Conservation (phyloP, 1,139 yeast genomes). For the Yamadazyma friedrichii region DNA sequence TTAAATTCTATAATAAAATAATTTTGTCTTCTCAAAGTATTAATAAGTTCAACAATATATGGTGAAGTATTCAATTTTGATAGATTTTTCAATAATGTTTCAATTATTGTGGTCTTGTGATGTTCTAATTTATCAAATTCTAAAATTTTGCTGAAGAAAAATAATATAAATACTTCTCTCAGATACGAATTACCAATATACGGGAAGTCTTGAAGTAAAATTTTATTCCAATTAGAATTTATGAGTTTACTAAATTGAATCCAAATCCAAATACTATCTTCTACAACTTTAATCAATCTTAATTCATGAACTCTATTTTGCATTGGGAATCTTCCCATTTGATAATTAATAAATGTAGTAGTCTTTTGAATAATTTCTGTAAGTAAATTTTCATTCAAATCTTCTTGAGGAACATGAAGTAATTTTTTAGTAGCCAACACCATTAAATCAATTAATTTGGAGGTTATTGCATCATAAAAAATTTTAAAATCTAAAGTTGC, state of each 20-base stretch:
- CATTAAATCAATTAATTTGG: constrained; percentile 12
- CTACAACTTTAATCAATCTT: constrained; percentile 24
- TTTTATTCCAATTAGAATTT: constrained; percentile 34
- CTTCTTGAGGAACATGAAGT: background rate
- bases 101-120: constrained; percentile 23
- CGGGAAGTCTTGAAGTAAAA: constrained; percentile 39
- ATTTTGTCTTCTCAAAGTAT: constrained; percentile 19
- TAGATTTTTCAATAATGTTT: constrained; percentile 23
- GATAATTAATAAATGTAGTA: constrained; percentile 17
- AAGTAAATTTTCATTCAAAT: background rate
- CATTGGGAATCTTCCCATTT: constrained; percentile 40
- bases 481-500: constrained; percentile 9
- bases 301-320: constrained; percentile 25
- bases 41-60: constrained; percentile 25
- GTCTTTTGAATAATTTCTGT: constrained; percentile 5
- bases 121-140: constrained; percentile 20
- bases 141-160: constrained; percentile 29
- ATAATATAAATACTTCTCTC: constrained; percentile 34
- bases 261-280: constrained; percentile 32
- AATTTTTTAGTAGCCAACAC: constrained; percentile 4
- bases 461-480: constrained; percentile 12
- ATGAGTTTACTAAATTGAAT: constrained; percentile 19
- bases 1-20: constrained; percentile 18
- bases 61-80: constrained; percentile 26
- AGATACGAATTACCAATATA: constrained; percentile 40